These are phyloP conservation scores for Shiraia bambusicola DNA, from an alignment of 2,329 filamentous ascomycete genomes.

Conservation along the genomic window DNA sequence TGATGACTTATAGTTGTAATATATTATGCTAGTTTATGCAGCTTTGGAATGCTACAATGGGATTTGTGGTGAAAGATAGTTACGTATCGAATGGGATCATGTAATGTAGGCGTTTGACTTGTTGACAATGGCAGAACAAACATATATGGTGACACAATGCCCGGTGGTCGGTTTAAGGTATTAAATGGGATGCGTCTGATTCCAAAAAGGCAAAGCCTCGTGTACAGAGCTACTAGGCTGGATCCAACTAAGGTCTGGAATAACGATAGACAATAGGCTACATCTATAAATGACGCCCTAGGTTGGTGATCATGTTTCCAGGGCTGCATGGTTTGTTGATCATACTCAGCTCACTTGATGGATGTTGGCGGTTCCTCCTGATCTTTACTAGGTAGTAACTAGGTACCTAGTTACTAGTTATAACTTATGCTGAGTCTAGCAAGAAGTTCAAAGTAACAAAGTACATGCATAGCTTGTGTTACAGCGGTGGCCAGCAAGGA, in stretches of 20 bases:
- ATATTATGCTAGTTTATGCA: constrained; percentile 8
- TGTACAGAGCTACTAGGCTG: constrained; percentile 8
- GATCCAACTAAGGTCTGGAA: neutral
- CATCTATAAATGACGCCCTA: neutral
- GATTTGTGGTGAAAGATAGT: constrained; percentile 5
- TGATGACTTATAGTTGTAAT: constrained; percentile 1
- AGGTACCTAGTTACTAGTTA: no score
- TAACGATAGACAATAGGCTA: neutral
- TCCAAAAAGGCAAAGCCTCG: constrained; percentile 14
- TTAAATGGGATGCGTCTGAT: constrained; percentile 8
- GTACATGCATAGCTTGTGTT: no score
- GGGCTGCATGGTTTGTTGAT: no score
- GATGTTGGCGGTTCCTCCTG: neutral
- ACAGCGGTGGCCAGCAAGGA: no score
- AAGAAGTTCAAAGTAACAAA: no score
- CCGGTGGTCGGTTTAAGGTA: constrained; percentile 19
- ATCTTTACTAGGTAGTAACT: neutral
- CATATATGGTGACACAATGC: constrained; percentile 13
- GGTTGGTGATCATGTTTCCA: neutral
- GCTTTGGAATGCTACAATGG: constrained; percentile 1
- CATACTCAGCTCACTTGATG: neutral
- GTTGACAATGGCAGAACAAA: constrained; percentile 4
- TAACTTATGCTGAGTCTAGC: no score
- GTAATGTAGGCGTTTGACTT: constrained; percentile 11
- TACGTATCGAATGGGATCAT: constrained; percentile 1